These are phyloP conservation scores for Mortierella sp. DNA, from an alignment of 371 early-diverging fungal species.

Conservation along the genomic window DNA sequence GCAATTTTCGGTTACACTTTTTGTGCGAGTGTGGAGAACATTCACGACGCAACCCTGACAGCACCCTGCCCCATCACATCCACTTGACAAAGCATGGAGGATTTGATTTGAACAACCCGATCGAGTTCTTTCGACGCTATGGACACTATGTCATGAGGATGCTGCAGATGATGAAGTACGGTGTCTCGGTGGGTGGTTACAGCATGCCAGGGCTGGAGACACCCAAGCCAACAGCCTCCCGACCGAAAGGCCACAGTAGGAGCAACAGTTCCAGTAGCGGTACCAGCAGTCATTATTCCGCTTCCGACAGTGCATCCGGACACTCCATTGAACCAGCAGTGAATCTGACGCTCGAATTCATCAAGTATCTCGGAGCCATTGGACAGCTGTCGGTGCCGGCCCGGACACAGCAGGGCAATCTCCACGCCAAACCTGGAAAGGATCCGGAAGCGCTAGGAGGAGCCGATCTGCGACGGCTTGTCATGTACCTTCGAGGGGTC, in stretches of 20 bases:
- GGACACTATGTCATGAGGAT: constrained; percentile 24
- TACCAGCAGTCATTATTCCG: not conserved
- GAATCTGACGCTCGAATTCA: too few species aligned
- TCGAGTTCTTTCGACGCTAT: constrained; percentile 26
- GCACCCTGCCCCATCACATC: constrained; percentile 19
- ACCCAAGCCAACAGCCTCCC: not conserved
- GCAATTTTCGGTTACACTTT: constrained; percentile 27
- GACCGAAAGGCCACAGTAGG: not conserved
- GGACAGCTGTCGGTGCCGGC: not conserved
- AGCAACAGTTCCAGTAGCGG: not conserved
- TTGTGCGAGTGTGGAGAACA: constrained; percentile 49
- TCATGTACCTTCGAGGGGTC: constrained; percentile 6
- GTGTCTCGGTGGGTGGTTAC: constrained; percentile 22
- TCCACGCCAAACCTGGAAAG: not conserved
- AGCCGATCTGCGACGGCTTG: constrained; percentile 23
- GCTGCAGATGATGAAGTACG: constrained; percentile 36
- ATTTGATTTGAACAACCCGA: constrained; percentile 19
- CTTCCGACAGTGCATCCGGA: too few species aligned
- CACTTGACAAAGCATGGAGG: constrained; percentile 34
- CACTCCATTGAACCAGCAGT: too few species aligned
- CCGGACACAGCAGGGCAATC: not conserved
- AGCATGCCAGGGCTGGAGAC: constrained; percentile 11
- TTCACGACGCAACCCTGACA: constrained; percentile 7
- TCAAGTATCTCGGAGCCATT: too few species aligned
- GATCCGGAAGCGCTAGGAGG: constrained; percentile 10